phyloP scores from a whole-genome alignment of 371 early-diverging fungal genomes.

The Mortierella sp. region DNA sequence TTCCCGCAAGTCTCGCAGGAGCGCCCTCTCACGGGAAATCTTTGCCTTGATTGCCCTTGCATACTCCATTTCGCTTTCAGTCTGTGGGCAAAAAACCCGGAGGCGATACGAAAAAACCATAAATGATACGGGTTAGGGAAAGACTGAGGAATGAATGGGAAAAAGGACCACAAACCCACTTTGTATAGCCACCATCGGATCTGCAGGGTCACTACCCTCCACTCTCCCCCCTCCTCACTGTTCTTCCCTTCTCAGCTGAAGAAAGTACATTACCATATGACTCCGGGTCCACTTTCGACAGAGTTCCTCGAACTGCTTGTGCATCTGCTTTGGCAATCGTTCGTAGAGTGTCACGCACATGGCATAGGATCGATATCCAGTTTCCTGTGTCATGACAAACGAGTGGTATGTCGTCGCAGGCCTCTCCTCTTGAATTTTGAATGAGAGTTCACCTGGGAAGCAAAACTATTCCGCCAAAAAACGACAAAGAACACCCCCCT shows the following conservation, averaged over 20 bases:
- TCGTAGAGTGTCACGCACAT: slow-evolving; percentile 79
- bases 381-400: slow-evolving; percentile 80
- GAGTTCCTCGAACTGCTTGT: slow-evolving; percentile 17
- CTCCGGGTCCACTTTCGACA: slow-evolving; percentile 40
- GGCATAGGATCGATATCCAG: slow-evolving; percentile 74
- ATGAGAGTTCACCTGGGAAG: slow-evolving; percentile 76
- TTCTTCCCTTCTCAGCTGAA: no score
- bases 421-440: slow-evolving; percentile 61
- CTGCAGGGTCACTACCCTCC: no score
- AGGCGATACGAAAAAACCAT: no score
- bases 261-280: slow-evolving; percentile 24
- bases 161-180: no score
- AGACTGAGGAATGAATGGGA: no score
- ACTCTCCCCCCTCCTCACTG: no score
- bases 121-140: no score
- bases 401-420: slow-evolving; percentile 78
- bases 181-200: no score
- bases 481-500: background rate
- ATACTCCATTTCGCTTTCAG: slow-evolving; percentile 66
- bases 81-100: slow-evolving; percentile 27
- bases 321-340: slow-evolving; percentile 29
- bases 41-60: slow-evolving; percentile 61
- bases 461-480: slow-evolving; percentile 68
- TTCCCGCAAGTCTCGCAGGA: slow-evolving; percentile 27
- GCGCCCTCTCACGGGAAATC: slow-evolving; percentile 45